Evolutionary conservation across 257 asterid species (phyloP).

Genomic region (Ophiorrhiza pumila): DNA sequence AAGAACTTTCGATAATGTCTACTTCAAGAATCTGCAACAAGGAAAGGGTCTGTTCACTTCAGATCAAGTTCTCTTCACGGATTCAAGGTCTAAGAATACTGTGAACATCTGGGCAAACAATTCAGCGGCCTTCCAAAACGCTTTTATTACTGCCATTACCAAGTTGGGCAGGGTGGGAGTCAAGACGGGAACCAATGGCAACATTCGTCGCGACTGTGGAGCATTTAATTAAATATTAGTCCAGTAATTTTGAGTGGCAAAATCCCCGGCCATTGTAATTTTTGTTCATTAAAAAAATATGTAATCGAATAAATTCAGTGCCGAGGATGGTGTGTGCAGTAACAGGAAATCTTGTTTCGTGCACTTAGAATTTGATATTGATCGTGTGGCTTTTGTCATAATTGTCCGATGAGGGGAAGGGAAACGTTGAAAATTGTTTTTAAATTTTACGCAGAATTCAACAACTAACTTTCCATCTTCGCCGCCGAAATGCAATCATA

Average conservation of each 20-base stretch:
- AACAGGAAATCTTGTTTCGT: no score
- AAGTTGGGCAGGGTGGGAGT: slow-evolving; percentile 85
- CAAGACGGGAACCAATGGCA: slow-evolving; percentile 57
- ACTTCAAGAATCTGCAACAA: slow-evolving; percentile 51
- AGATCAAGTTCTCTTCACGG: slow-evolving; percentile 74
- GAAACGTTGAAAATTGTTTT: background rate
- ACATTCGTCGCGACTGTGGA: slow-evolving; percentile 78
- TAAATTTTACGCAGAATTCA: no score
- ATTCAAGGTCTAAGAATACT: slow-evolving; percentile 42
- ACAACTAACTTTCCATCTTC: background rate
- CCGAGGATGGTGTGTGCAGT: no score
- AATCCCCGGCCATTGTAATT: no score
- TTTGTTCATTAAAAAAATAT: no score
- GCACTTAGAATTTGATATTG: no score
- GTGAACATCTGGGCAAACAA: slow-evolving; percentile 57
- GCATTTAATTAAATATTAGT: slow-evolving; percentile 50
- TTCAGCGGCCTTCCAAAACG: slow-evolving; percentile 39
- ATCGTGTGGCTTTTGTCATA: background rate
- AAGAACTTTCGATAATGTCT: slow-evolving; percentile 56
- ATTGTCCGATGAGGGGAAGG: background rate
- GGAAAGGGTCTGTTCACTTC: slow-evolving; percentile 85
- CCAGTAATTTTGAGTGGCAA: no score
- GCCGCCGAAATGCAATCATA: background rate
- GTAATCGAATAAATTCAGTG: no score
- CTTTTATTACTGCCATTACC: slow-evolving; percentile 56